Base-by-base conservation (phyloP, 305 asterid genomes). In the Solanum hybrid region DNA sequence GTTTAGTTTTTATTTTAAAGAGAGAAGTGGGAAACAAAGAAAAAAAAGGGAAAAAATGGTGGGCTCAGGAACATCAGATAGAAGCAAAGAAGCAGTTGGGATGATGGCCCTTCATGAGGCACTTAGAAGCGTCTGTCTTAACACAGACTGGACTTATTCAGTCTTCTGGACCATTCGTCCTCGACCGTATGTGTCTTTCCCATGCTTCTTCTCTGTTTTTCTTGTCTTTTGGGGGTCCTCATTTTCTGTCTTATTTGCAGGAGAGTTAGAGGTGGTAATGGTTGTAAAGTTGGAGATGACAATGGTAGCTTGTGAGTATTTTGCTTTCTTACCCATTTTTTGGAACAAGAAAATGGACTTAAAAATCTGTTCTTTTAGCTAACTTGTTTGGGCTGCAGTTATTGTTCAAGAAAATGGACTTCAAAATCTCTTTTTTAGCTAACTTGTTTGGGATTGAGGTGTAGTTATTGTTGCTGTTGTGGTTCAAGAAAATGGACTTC, bases 61-160 rank as follows among this genome's bases (percentile, higher is more conserved):
- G 99, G 99, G 96, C 97, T 99, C 99, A 95, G 96, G 99, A 92
- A 95, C 94, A 92, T 57, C 95, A 94, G 99, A 97, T 93, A 97
- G 99, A 91, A 96, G 99, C 98, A 98, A 97, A 96, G 99, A 97
- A 92, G 99, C 99, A 86, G 99, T 96, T 87, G 99, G 99, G 94
- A 97, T 98, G 99, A 98, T 98, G 99, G 99, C 99, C 95, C 98
- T 98, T 95, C 99, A 98, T 89, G 99, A 96, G 92, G 96, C 99
- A 93, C 99, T 98, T 89, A 91, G 99, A 95, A 97, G 84, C 92
- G 96, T 98, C 92, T 98, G 99, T 93, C 95, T 98, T 91, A 97
- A 95, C 94, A 92, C 99, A 88, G 99, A 98, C 93, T 98, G 99
- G 99, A 98, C 96, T 93, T 98, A 98, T 96, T 98, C 99, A 88